phyloP scores from a whole-genome alignment of 2,329 filamentous ascomycete genomes.

The Beauveria caledonica region DNA sequence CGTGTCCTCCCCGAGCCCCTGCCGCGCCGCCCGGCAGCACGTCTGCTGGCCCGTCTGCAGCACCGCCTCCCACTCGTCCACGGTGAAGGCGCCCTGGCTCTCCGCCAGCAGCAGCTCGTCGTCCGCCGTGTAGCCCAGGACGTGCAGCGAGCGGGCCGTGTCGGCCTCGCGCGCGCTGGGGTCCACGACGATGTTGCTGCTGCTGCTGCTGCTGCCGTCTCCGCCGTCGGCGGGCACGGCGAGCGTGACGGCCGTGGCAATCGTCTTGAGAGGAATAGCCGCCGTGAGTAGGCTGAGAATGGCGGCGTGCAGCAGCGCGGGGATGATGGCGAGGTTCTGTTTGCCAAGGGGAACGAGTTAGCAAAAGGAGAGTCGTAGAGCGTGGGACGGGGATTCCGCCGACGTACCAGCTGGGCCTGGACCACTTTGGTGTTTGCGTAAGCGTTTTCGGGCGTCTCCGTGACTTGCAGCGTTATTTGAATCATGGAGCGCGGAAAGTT shows the following conservation, averaged over 20 bases:
- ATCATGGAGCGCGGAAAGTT: slow-evolving; percentile 70
- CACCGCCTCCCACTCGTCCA: slow-evolving; percentile 66
- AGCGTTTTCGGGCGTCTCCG: slow-evolving; percentile 59
- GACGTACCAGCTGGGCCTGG: slow-evolving; percentile 51
- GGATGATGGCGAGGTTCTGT: slow-evolving; percentile 71
- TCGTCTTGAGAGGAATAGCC: slow-evolving; percentile 69
- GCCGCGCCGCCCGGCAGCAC: slow-evolving; percentile 45
- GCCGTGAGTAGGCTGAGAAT: slow-evolving; percentile 73
- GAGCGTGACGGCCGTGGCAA: slow-evolving; percentile 57
- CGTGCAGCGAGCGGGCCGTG: slow-evolving; percentile 64
- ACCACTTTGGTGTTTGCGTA: slow-evolving; percentile 52
- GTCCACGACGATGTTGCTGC: slow-evolving; percentile 37
- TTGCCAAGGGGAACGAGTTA: neutral
- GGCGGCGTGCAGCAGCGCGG: slow-evolving; percentile 72
- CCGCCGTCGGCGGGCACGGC: slow-evolving; percentile 42
- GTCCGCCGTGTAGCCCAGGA: slow-evolving; percentile 71
- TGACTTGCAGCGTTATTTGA: slow-evolving; percentile 73
- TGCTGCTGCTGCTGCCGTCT: slow-evolving; percentile 13
- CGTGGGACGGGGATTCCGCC: neutral
- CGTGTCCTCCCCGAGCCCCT: slow-evolving; percentile 31
- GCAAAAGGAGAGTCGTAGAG: neutral
- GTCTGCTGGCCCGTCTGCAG: slow-evolving; percentile 55
- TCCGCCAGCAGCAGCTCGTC: slow-evolving; percentile 69
- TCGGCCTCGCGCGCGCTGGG: slow-evolving; percentile 57
- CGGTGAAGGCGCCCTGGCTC: slow-evolving; percentile 71